Conservation (phyloP, 441 rosid species). For the Populus hybrid region DNA sequence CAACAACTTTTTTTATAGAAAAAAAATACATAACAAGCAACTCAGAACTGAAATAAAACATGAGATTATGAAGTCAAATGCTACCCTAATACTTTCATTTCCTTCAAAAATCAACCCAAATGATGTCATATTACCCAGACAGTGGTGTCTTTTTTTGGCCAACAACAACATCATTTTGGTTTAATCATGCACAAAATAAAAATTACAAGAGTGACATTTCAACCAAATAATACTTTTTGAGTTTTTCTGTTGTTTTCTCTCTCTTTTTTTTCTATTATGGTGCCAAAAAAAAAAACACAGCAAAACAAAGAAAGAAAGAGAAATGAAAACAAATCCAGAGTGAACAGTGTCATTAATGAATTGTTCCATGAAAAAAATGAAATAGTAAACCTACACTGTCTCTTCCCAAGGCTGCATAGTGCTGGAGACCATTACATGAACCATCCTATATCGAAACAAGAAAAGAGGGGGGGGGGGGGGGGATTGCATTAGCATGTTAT, state of each 20-base stretch:
- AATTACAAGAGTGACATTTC: neutral
- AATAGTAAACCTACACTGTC: conserved; percentile 55
- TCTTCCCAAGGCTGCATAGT: conserved; percentile 96
- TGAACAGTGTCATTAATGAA: neutral
- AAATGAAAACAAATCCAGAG: neutral
- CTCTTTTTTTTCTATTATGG: neutral
- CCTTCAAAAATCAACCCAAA: neutral
- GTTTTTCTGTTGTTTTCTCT: too few relatives aligned
- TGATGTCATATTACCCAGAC: neutral
- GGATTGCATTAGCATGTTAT: neutral
- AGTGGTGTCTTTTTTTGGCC: neutral
- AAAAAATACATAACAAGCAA: neutral
- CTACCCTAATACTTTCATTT: neutral
- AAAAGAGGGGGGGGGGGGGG: neutral
- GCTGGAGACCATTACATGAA: conserved; percentile 94
- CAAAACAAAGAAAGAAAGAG: too few relatives aligned
- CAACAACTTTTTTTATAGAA: neutral
- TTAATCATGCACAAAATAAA: neutral
- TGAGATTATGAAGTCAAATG: neutral
- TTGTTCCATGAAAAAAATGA: neutral
- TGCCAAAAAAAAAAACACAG: neutral
- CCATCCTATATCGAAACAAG: conserved; percentile 56
- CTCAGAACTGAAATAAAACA: neutral
- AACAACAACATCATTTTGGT: neutral
- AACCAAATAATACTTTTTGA: neutral